Conservation (phyloP, 2,329 filamentous ascomycete genomes). For the Ceratocystis harringtonii region DNA sequence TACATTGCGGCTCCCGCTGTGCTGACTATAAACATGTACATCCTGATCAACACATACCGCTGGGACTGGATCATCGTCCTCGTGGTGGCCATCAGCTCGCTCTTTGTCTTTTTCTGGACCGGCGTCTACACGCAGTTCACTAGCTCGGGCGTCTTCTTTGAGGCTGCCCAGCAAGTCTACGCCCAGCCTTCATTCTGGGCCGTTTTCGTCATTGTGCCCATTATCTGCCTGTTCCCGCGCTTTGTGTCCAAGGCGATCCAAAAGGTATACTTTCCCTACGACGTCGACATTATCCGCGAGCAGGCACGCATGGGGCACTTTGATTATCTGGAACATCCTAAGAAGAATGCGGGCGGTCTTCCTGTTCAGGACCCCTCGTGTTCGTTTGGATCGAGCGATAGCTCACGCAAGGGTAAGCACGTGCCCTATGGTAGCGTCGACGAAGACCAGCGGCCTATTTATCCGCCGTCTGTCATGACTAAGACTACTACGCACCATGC, state of each 20-base stretch:
- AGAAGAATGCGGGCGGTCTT: slow-evolving; percentile 21
- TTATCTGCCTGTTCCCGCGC: slow-evolving; percentile 72
- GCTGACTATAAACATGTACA: slow-evolving; percentile 81
- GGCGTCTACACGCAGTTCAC: slow-evolving; percentile 55
- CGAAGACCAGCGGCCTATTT: slow-evolving; percentile 83
- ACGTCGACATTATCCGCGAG: slow-evolving; percentile 91
- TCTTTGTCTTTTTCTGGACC: slow-evolving; percentile 93
- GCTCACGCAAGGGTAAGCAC: slow-evolving; percentile 41
- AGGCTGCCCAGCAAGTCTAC: slow-evolving; percentile 65
- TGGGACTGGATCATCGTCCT: slow-evolving; percentile 96
- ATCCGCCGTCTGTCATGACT: slow-evolving; percentile 78
- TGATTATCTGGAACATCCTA: slow-evolving; percentile 42
- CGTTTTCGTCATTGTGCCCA: slow-evolving; percentile 59
- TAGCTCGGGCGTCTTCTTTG: slow-evolving; percentile 48
- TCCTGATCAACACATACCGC: slow-evolving; percentile 88
- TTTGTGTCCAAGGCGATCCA: slow-evolving; percentile 77
- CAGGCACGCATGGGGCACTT: slow-evolving; percentile 76
- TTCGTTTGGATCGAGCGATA: slow-evolving; percentile 29
- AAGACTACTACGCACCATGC: slow-evolving; percentile 53
- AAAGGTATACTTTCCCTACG: slow-evolving; percentile 85
- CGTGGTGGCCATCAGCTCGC: slow-evolving; percentile 64
- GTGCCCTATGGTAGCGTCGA: slow-evolving; percentile 50
- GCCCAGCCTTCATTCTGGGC: slow-evolving; percentile 77
- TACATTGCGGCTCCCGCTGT: slow-evolving; percentile 77
- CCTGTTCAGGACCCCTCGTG: slow-evolving; percentile 1